phyloP scores from a whole-genome alignment of 139 green algal genomes.

The Closterium sp. region DNA sequence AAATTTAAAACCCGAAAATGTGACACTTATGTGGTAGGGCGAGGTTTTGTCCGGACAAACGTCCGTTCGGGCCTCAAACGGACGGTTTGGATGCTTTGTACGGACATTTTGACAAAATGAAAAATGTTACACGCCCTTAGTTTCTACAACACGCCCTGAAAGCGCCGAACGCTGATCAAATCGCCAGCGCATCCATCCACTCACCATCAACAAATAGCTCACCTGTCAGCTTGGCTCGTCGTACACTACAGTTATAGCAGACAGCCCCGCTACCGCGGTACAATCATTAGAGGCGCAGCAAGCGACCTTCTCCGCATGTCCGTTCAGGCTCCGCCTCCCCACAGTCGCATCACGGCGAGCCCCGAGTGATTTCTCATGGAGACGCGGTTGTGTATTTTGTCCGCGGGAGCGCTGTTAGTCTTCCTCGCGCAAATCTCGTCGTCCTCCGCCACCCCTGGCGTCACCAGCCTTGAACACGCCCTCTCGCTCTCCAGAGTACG shows the following conservation, averaged over 20 bases:
- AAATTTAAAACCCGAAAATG: too few species aligned
- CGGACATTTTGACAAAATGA: too few species aligned
- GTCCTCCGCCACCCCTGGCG: not conserved
- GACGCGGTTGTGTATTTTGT: not conserved
- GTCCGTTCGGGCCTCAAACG: too few species aligned
- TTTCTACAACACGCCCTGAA: too few species aligned
- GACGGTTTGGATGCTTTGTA: too few species aligned
- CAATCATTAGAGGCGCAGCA: not conserved
- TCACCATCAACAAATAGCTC: not conserved
- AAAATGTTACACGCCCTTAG: too few species aligned
- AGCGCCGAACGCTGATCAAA: not conserved
- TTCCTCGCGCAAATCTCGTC: not conserved
- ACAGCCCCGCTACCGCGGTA: too few species aligned
- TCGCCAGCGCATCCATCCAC: not conserved
- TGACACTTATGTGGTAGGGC: too few species aligned
- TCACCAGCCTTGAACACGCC: not conserved
- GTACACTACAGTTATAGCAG: not conserved
- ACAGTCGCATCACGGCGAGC: not conserved
- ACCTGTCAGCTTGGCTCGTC: not conserved
- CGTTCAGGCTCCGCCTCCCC: not conserved
- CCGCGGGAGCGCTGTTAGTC: not conserved
- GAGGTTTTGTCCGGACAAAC: too few species aligned
- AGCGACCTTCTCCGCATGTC: not conserved
- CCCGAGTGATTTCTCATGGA: not conserved
- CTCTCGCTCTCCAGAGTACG: not conserved